These are phyloP conservation scores for Cryptomeria japonica DNA, from an alignment of 75 land plant genomes.

Conservation along the genomic window DNA sequence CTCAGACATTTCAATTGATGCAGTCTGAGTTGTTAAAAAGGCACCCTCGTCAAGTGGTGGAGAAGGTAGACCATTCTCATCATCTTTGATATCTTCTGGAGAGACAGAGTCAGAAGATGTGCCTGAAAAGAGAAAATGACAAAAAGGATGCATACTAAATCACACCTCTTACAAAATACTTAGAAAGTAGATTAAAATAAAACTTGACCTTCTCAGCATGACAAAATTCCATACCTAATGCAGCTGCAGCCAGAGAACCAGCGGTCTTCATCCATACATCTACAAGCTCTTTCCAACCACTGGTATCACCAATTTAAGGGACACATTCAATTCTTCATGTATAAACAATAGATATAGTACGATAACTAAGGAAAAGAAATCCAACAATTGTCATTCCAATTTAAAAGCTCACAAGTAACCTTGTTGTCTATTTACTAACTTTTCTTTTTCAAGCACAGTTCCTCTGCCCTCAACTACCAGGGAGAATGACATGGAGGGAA, in stretches of 20 bases:
- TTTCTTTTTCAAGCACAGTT: background rate
- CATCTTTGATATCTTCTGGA: slow-evolving; percentile 51
- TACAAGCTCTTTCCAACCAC: slow-evolving; percentile 78
- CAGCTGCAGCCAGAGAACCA: slow-evolving; percentile 40
- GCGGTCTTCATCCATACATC: slow-evolving; percentile 71
- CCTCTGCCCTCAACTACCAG: background rate
- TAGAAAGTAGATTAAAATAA: slow-evolving; percentile 13
- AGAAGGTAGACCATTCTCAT: slow-evolving; percentile 44
- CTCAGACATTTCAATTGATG: slow-evolving; percentile 41
- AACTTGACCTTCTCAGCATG: background rate
- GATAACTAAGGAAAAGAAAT: background rate
- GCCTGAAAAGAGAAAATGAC: slow-evolving; percentile 19
- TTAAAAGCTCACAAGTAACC: background rate
- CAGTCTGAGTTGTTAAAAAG: slow-evolving; percentile 32
- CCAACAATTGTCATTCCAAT: background rate
- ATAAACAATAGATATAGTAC: background rate
- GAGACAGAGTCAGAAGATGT: slow-evolving; percentile 49
- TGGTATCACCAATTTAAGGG: slow-evolving; percentile 26
- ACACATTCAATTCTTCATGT: background rate
- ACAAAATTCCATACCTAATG: slow-evolving; percentile 15
- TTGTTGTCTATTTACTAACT: slow-evolving; percentile 3
- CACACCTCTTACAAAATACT: background rate
- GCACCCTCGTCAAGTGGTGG: slow-evolving; percentile 54
- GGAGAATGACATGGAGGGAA: background rate
- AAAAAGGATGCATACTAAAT: background rate